phyloP scores from a whole-genome alignment of 345 rosid species.

The Eutrema heterophyllum region DNA sequence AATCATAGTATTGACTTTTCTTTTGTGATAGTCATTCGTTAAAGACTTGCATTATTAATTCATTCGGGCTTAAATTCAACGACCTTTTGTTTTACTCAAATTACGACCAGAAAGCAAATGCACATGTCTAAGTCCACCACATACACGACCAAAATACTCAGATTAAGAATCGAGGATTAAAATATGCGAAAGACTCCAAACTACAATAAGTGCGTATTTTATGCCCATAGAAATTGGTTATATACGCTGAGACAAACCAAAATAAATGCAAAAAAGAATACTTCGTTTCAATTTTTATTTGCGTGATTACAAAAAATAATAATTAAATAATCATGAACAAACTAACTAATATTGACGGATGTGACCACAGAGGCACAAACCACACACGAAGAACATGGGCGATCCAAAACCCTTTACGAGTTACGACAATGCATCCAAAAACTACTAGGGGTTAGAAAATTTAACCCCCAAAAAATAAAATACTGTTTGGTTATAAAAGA shows the following conservation, averaged over 20 bases:
- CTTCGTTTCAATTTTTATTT: not conserved
- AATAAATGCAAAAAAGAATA: not conserved
- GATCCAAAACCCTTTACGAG: not conserved
- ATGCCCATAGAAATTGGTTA: not conserved
- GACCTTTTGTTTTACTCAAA: not conserved
- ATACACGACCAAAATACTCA: not conserved
- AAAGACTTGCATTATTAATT: not conserved
- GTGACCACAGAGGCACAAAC: too few species aligned
- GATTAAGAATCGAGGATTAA: not conserved
- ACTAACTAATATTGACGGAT: too few species aligned
- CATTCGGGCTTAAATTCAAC: not conserved
- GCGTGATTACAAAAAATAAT: not conserved
- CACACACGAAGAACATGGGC: not conserved
- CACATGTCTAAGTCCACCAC: constrained; percentile 5
- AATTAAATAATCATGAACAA: not conserved
- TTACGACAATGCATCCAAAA: not conserved
- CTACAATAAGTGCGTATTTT: not conserved
- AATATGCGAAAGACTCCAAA: not conserved
- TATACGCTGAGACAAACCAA: not conserved
- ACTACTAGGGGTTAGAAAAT: not conserved
- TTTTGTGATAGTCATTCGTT: too few species aligned
- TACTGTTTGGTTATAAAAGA: too few species aligned
- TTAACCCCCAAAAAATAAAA: too few species aligned
- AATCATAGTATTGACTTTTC: too few species aligned
- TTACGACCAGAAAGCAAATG: not conserved